phyloP scores from a whole-genome alignment of 257 asterid species.

The Vinca minor region DNA sequence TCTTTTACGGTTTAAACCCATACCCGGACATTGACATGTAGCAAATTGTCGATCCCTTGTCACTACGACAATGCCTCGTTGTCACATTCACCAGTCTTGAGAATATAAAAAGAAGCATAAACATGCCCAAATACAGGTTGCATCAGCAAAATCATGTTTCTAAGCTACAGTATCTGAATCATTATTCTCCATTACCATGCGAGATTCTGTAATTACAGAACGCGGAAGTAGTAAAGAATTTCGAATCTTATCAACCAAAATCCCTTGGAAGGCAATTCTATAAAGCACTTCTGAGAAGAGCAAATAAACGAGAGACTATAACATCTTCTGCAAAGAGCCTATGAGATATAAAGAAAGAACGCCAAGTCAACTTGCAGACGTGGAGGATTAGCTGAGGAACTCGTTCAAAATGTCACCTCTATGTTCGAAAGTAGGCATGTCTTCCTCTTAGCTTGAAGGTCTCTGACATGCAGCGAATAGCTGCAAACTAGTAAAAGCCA shows the following conservation, averaged over 20 bases:
- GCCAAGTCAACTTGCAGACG: neutral
- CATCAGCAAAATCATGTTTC: too few species aligned
- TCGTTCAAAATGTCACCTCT: neutral
- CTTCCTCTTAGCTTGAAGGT: conserved; percentile 48
- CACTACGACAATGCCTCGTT: too few species aligned
- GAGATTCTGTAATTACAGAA: too few species aligned
- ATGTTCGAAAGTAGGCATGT: neutral
- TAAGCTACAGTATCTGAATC: too few species aligned
- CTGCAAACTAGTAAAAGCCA: conserved; percentile 98
- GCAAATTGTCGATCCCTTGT: too few species aligned
- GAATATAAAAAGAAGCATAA: too few species aligned
- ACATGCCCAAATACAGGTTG: too few species aligned
- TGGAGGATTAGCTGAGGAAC: neutral
- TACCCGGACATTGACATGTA: too few species aligned
- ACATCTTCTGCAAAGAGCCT: conserved; percentile 1
- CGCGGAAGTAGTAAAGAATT: too few species aligned
- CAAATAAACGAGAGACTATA: neutral
- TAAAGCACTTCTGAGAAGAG: neutral
- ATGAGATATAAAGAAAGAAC: neutral
- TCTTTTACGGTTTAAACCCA: too few species aligned
- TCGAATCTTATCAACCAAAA: neutral
- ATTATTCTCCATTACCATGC: too few species aligned
- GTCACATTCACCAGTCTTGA: too few species aligned
- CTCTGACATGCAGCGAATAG: conserved; percentile 79
- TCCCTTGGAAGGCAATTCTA: conserved; percentile 2